Base-by-base conservation (phyloP, 2,329 filamentous ascomycete genomes). In the Fusarium nisikadoi region DNA sequence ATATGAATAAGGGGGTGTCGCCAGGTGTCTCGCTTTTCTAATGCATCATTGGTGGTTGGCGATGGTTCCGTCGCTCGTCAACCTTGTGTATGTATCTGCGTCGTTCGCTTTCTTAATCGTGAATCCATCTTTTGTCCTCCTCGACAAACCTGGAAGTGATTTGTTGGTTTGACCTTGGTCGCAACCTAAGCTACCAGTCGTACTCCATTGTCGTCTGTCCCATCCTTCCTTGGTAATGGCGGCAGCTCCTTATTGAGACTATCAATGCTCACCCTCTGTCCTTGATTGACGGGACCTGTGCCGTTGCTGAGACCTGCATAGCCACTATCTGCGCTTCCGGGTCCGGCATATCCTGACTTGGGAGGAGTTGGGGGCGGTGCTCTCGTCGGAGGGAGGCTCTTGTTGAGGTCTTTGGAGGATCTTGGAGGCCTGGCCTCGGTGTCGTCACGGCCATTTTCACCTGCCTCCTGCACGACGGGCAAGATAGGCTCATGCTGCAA, bases 401-500 rank as follows among this genome's bases (percentile, higher is more conserved):
- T 72, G 42, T 75, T 73, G 50, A 62, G 62, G 19, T 81, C 78
- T 65, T 85, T 86, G 20, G 81, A 81, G 0, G 86, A 84, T 6
- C 85, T 85, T 36, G 79, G 65, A 3, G 84, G 84, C 31, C 84
- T 81, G 16, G 49, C 78, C 68, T 75, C 75, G 49, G 74, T 79
- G 50, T 87, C 88, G 64, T 84, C 70, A 25, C 70, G 71, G 16
- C 70, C 70, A 41, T 71, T 91, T 80, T 98, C 95, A 9, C 90
- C 93, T n/a, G 90, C 92, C 82, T 98, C 95, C 74, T 97, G 93
- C 11, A 98, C 94, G 14, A 98, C 91, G 0, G 95, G 95, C 5
- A 98, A 83, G 3, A 83, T 87, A 78, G 79, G 79, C 77, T 80
- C 90, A 79, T 75, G 92, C 85, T 86, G 77, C 84, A 87, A 27